Evolutionary conservation across 176 grass and related monocot genomes (phyloP).

Genomic region (Paspalum notatum): DNA sequence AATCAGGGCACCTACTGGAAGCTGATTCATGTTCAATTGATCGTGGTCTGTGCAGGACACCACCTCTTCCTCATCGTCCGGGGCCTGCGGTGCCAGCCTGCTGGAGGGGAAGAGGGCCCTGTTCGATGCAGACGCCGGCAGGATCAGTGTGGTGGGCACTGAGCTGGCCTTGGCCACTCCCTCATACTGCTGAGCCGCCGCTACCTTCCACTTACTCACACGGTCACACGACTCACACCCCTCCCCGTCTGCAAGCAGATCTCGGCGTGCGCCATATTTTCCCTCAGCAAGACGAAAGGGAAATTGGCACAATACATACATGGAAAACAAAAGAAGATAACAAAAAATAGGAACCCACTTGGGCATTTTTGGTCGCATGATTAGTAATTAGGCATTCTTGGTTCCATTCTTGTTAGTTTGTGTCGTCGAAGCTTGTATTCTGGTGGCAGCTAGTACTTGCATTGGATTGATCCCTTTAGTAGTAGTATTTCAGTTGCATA

Average conservation of each 20-base stretch:
- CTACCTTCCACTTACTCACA: conserved; percentile 11
- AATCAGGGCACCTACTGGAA: background rate
- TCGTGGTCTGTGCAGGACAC: conserved; percentile 28
- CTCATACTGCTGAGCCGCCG: conserved; percentile 41
- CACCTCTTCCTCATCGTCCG: background rate
- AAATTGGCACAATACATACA: conserved; percentile 4
- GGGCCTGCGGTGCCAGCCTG: conserved; percentile 17
- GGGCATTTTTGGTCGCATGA: conserved; percentile 17
- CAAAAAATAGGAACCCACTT: conserved; percentile 16
- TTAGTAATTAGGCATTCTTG: conserved; percentile 2
- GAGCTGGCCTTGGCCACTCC: conserved; percentile 73
- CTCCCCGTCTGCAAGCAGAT: background rate
- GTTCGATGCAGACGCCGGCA: conserved; percentile 29
- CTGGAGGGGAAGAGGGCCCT: conserved; percentile 39
- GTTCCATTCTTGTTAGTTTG: conserved; percentile 10
- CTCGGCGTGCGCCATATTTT: background rate
- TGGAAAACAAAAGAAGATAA: background rate
- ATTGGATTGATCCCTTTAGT: conserved; percentile 30
- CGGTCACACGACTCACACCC: conserved; percentile 13
- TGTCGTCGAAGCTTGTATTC: conserved; percentile 2
- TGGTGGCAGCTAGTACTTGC: background rate
- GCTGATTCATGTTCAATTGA: conserved; percentile 28
- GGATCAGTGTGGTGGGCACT: conserved; percentile 50
- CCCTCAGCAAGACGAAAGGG: background rate
- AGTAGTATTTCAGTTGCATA: background rate